Percentiles rank a stretch among this genome's conserved stretches.
Evolutionary conservation across 805 yeast genomes (phyloP).

Genomic region (Crinitomyces ghanaensis): DNA sequence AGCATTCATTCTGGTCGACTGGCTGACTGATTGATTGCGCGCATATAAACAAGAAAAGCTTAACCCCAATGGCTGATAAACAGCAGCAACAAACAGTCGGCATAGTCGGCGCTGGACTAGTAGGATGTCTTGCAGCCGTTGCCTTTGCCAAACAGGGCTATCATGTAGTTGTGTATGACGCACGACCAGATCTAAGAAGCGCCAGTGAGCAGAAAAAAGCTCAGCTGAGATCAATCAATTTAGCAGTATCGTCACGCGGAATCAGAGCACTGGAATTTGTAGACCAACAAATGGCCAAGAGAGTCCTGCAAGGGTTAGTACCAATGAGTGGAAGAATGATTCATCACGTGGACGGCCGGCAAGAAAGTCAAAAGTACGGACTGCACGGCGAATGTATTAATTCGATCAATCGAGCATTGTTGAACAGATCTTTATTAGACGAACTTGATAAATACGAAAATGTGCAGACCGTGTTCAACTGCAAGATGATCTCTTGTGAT

Average conservation of each 20-base stretch:
- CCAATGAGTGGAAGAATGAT: slow-evolving; percentile 91
- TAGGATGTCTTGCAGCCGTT: slow-evolving; percentile 76
- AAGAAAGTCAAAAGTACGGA: slow-evolving; percentile 66
- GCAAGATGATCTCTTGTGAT: slow-evolving; percentile 47
- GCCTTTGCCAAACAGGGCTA: slow-evolving; percentile 66
- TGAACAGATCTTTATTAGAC: slow-evolving; percentile 54
- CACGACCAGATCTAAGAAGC: slow-evolving; percentile 56
- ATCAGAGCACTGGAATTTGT: slow-evolving; percentile 55
- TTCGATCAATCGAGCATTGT: slow-evolving; percentile 65
- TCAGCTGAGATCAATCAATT: slow-evolving; percentile 50
- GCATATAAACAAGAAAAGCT: no score
- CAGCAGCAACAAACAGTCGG: slow-evolving; percentile 12
- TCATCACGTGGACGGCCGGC: slow-evolving; percentile 54
- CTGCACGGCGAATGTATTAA: slow-evolving; percentile 73
- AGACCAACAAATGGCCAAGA: slow-evolving; percentile 43
- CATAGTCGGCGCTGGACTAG: slow-evolving; percentile 82
- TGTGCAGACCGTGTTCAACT: slow-evolving; percentile 41
- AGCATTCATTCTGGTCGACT: no score
- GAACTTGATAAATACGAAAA: slow-evolving; percentile 43
- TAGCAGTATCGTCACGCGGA: slow-evolving; percentile 84
- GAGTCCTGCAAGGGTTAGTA: slow-evolving; percentile 48
- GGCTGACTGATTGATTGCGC: no score
- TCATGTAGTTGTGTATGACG: slow-evolving; percentile 59
- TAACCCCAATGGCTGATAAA: no score
- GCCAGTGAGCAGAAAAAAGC: slow-evolving; percentile 15